Evolutionary conservation across 495 filamentous ascomycete species (phyloP), one percentile per base, ranked within the genome.

Genomic region (Cenococcum geophilum): DNA sequence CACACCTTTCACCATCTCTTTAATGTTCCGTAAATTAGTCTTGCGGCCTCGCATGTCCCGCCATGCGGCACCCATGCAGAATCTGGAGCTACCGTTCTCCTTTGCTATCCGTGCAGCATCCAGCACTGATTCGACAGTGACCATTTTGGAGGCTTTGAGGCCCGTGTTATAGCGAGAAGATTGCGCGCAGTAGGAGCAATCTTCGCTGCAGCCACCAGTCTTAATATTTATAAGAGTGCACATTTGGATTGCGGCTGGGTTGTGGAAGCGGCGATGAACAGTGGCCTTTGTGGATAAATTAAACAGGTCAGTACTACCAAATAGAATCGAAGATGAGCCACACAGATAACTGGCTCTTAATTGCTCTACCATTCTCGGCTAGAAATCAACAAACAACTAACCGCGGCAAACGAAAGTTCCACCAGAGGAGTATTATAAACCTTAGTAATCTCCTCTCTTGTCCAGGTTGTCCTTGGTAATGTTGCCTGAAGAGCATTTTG

Each of bases 221-320:
- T 93, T 95, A 79, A 95, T 95, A 79, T 91, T 92, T 86, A 92
- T 91, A 56, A 95, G 77, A 1, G 89, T 95, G 77, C 89, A 92
- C 76, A 92, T 87, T 70, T 95, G 89, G 70, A 95, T 86, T 5
- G 85, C 80, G 35, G 83, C 75, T 37, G 89, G 88, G 72, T 85
- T 79, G 75, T 92, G 89, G 76, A 92, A 92, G 59, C 85, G 84
- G 34, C 88, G 82, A 75, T 95, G 89, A 57, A 92, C 73, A 45
- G 80, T 83, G 55, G 80, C 82, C 88, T 91, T 91, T 51, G 58
- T 9, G 8, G 27, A 22, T 45, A 1, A 22, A 45, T 45, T 45
- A 45, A 4, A 32, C 16, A 8, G 1, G 20, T 52, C 14, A 52
- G 49, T n/a, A 27, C 14, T 23, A 1, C 18, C 6, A 1, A 0